Base-by-base conservation (phyloP, 2,329 filamentous ascomycete genomes). In the Xylariaceae sp. region DNA sequence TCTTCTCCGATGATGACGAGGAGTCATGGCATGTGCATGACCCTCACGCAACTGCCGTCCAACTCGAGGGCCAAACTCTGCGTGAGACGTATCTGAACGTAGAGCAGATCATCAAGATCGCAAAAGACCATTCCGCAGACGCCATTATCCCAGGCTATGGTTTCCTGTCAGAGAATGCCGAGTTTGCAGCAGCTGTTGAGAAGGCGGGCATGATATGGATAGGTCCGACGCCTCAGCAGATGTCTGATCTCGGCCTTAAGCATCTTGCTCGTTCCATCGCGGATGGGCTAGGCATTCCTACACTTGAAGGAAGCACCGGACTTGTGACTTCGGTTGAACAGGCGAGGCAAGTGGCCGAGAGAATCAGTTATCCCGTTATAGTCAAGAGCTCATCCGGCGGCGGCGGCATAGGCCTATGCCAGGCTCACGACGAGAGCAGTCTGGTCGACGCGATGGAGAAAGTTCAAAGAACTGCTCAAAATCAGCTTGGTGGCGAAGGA, bases 101-200 rank as follows among this genome's bases (percentile, higher is more conserved):
- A 14, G 14, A 29, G 14, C 25, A 29, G 25, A 29, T 29, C 25
- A 29, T 29, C 25, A 14, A 29, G 8, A 29, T 29, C 25, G 25
- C 25, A 8, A 29, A 29, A 14, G 25, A 17, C 11, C 16, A 37
- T 5, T 41, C 33, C 8, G 37, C 14, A 16, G 36, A 49, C 12
- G 78, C 77, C 5, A 73, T 85, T 11, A 78, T 83, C 36, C 80
- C 81, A 0, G 81, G 81, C 3, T 85, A 85, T 64, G 82, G 82
- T 1, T 85, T 83, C 50, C 63, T 85, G 3, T 77, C 73, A 5
- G 81, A 85, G 42, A 83, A 83, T 56, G 72, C 74, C 3, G 70
- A 75, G 10, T 86, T 86, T 53, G 80, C 80, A 1, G 61, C 68
- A 12, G 44, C 33, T 60, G 69, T 17, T 73, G 36, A 65, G 4